Evolutionary conservation across 1,139 yeast species (phyloP), one percentile per base, ranked within the genome.

Genomic region (Suhomyces guaymorum): DNA sequence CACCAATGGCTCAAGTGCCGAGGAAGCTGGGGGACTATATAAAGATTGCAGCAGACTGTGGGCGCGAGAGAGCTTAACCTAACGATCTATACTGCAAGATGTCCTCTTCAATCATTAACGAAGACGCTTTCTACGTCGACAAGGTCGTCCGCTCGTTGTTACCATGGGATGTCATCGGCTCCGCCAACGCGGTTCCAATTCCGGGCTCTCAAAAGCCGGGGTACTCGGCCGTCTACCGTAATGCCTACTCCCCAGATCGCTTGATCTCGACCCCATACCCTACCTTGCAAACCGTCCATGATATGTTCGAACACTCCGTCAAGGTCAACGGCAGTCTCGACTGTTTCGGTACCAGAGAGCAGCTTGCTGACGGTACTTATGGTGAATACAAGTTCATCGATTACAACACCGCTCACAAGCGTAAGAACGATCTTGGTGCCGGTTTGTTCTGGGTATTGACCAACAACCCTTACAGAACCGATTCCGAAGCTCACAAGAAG

Each of bases 361-460:
- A 51, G 29, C 41, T 39, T 6, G 52, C 61, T 32, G 70, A 70
- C 38, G 73, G 66, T n/a, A 60, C 73, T 4, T 66, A 67, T 31
- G 69, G 59, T 4, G 62, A 33, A 9, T 85, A 76, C 58, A 61
- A 61, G 20, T 84, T 66, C 59, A 66, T 73, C 43, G 55, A 74
- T 7, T 82, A 70, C 51, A 47, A 44, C 8, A 55, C 66, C 26
- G 63, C 75, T 7, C 59, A 62, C 19, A 44, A 53, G 28, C 64
- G 80, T 33, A 70, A 75, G 36, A 57, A 60, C 33, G 59, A 73
- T 34, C 63, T 84, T 28, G 94, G 89, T 4, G 63, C 86, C 3
- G 95, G 94, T 9, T 49, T 85, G 19, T 66, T 79, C 45, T 67
- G 76, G 30, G 56, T 76, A n/a, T 71, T 79, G 35, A 54, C 56